phyloP scores from a whole-genome alignment of 164 flowering plant genomes.

The Litsea cubeba region DNA sequence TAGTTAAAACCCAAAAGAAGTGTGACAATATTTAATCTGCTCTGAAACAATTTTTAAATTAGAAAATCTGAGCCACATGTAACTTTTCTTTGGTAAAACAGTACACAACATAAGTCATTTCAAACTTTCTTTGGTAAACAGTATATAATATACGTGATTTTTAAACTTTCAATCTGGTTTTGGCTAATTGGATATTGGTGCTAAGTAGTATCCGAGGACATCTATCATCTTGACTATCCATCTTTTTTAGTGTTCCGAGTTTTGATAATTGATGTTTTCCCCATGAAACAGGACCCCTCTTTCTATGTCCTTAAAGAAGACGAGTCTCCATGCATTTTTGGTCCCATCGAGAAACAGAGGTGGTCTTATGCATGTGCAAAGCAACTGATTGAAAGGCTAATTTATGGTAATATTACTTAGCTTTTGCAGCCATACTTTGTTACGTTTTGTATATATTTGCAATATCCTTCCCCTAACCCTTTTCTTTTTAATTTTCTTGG shows the following conservation, averaged over 20 bases:
- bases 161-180: background rate
- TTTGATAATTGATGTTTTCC: constrained; percentile 1
- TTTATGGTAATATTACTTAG: constrained; percentile 21
- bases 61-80: too few species aligned
- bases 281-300: constrained; percentile 26
- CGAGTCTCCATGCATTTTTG: constrained; percentile 48
- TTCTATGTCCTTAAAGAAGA: constrained; percentile 41
- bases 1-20: too few species aligned
- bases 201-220: background rate
- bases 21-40: too few species aligned
- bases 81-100: too few species aligned
- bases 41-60: too few species aligned
- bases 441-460: background rate
- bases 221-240: background rate
- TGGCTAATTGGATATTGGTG: background rate
- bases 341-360: constrained; percentile 46
- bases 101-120: too few species aligned
- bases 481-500: background rate
- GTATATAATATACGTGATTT: too few species aligned
- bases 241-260: background rate
- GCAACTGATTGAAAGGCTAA: constrained; percentile 43
- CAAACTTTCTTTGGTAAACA: too few species aligned
- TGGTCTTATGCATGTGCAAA: constrained; percentile 56
- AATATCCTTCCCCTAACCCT: background rate
- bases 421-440: background rate